phyloP scores from a whole-genome alignment of 306 rosid genomes.

The Fragaria ananassa region DNA sequence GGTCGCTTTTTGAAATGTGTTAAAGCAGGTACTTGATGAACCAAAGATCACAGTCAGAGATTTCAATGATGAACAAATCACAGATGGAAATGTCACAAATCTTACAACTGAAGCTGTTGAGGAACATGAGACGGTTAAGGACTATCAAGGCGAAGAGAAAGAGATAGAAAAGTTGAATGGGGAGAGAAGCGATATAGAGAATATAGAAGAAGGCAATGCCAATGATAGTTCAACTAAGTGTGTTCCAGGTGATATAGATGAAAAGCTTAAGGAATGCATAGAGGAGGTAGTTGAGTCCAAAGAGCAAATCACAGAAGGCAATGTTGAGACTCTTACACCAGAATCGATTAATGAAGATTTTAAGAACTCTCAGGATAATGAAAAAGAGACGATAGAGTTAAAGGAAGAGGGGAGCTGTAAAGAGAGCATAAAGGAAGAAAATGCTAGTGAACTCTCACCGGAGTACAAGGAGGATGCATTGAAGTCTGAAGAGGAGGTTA shows the following conservation, averaged over 20 bases:
- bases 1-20: background rate
- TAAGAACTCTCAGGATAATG: slow-evolving; percentile 3
- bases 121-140: slow-evolving; percentile 18
- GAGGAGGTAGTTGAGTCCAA: slow-evolving; percentile 18
- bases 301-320: slow-evolving; percentile 10
- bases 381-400: slow-evolving; percentile 17
- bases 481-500: slow-evolving; percentile 24
- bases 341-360: slow-evolving; percentile 25
- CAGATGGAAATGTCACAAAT: slow-evolving; percentile 13
- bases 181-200: slow-evolving; percentile 23
- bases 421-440: slow-evolving; percentile 20
- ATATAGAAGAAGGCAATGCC: slow-evolving; percentile 10
- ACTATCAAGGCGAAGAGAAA: slow-evolving; percentile 14
- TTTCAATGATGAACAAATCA: slow-evolving; percentile 18
- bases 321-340: slow-evolving; percentile 1
- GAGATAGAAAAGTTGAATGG: slow-evolving; percentile 20
- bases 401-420: slow-evolving; percentile 6
- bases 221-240: slow-evolving; percentile 7
- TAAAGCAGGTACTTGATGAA: background rate
- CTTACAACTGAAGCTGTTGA: slow-evolving; percentile 8
- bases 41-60: slow-evolving; percentile 7
- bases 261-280: slow-evolving; percentile 4
- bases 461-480: slow-evolving; percentile 11
- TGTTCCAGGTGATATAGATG: slow-evolving; percentile 15
- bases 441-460: slow-evolving; percentile 2